These are phyloP conservation scores for Colletotrichum sp. DNA, from an alignment of 2,329 filamentous ascomycete species.

Conservation along the genomic window DNA sequence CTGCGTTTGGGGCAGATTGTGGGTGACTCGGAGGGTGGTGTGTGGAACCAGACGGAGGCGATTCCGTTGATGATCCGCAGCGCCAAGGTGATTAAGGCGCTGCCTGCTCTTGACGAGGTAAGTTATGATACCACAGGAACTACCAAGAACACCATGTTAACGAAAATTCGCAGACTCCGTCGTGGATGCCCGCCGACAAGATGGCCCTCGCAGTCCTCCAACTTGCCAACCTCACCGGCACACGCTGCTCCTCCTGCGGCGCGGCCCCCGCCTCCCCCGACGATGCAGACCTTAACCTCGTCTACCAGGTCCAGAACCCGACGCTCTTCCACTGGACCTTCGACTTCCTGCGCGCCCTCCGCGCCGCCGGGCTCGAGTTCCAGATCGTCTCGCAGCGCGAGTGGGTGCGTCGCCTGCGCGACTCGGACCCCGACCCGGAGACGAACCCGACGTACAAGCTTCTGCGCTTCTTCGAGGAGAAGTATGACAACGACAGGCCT, in stretches of 20 bases:
- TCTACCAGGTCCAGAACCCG: constrained; percentile 61
- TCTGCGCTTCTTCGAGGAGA: constrained; percentile 54
- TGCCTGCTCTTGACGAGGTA: constrained; percentile 47
- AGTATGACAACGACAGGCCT: constrained; percentile 52
- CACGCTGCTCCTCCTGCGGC: constrained; percentile 34
- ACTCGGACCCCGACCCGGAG: constrained; percentile 51
- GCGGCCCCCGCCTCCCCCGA: constrained; percentile 11
- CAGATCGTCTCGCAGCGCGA: constrained; percentile 45
- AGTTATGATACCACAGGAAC: background rate
- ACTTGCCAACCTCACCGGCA: constrained; percentile 27
- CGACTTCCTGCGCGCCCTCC: constrained; percentile 57
- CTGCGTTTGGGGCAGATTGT: constrained; percentile 51
- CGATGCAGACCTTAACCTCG: constrained; percentile 27
- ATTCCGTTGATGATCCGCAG: constrained; percentile 54
- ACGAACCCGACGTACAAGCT: constrained; percentile 57
- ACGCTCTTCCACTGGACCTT: constrained; percentile 53
- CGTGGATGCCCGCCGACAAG: constrained; percentile 45
- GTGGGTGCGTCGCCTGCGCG: constrained; percentile 49
- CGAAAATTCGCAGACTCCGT: constrained; percentile 25
- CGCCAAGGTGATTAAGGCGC: constrained; percentile 48
- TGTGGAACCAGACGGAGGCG: constrained; percentile 55
- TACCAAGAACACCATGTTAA: background rate
- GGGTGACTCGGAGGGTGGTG: constrained; percentile 48
- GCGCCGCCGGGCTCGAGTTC: constrained; percentile 48
- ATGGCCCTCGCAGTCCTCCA: constrained; percentile 38